Base-by-base conservation (phyloP, 257 asterid species). In the Linderniella brevidens region DNA sequence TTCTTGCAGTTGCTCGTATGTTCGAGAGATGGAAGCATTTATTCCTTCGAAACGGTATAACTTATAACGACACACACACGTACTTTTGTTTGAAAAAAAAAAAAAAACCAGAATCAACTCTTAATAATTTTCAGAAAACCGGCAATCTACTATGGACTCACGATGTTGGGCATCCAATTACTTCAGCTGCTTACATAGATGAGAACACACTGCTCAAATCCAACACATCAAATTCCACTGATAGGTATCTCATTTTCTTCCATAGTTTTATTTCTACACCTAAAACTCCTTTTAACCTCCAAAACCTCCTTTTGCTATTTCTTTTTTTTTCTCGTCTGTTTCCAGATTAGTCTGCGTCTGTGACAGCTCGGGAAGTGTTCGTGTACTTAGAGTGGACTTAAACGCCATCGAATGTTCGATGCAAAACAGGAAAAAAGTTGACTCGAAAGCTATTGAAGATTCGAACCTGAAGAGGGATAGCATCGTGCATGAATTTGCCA, bases 1-100 rank as follows among this genome's bases (percentile, higher is more conserved):
- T 57, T 55, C 59, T 17, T 63, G 58, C 77, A 84, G 95, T 82
- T 75, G 59, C 78, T 86, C 36, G 56, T 86, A 57, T 79, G 94
- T 61, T 82, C 85, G 49, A 79, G 94, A 73, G 93, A 79, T 65
- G 88, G 97, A 64, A 67, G 62, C 65, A 61, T 82, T 48, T 86
- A 82, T 65, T 82, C 97, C 50, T 73, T 82, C 61, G 78, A 71
- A 56, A 61, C 66, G 93, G 93, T 84, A 71, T 54, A 69, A 56
- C 25, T 32, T 41, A 39, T 38, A n/a, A 10, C n/a, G 50, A 29
- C 39, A 44, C 17, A 11, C 13, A 0, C 53, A 44, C 17, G 15
- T 17, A 0, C 53, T 57, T n/a, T 17, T 12, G 42, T 36, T 16
- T 9, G 14, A 42, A 8, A 42, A 42, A 8, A 5, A 8, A 42